Conservation (phyloP, 495 filamentous ascomycete genomes). For the Penicillium robsamsonii region DNA sequence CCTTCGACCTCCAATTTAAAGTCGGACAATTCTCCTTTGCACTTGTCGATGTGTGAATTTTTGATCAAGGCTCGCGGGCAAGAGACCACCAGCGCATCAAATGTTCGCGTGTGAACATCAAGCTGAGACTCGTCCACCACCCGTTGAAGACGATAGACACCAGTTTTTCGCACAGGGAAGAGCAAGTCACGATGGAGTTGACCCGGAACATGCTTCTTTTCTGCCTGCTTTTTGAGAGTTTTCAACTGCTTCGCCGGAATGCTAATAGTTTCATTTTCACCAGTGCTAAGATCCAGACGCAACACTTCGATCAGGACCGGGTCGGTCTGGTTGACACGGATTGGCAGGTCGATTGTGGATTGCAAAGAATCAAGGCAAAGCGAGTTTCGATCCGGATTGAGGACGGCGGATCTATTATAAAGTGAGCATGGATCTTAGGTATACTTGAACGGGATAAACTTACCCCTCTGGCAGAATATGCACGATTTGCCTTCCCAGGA, state of each 20-base stretch:
- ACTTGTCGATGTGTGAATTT: slow-evolving; percentile 62
- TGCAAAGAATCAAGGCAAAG: slow-evolving; percentile 72
- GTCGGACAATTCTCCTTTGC: slow-evolving; percentile 82
- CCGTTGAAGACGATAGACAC: slow-evolving; percentile 77
- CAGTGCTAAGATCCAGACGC: slow-evolving; percentile 78
- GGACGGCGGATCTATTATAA: slow-evolving; percentile 66
- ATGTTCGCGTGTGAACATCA: slow-evolving; percentile 73
- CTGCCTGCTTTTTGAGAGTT: slow-evolving; percentile 60
- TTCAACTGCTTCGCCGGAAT: slow-evolving; percentile 69
- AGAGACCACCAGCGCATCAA: slow-evolving; percentile 74
- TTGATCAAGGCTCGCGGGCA: slow-evolving; percentile 78
- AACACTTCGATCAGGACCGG: slow-evolving; percentile 82
- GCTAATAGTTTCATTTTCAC: slow-evolving; percentile 71
- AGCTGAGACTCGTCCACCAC: slow-evolving; percentile 91
- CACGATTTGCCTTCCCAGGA: slow-evolving; percentile 92
- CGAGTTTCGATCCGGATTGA: slow-evolving; percentile 74
- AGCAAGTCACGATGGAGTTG: slow-evolving; percentile 54
- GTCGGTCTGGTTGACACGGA: slow-evolving; percentile 87
- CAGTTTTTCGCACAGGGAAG: slow-evolving; percentile 72
- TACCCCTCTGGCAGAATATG: slow-evolving; percentile 95
- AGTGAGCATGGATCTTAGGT: slow-evolving; percentile 22
- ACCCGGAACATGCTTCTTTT: slow-evolving; percentile 46
- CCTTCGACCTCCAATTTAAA: slow-evolving; percentile 78
- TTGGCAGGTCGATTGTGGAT: slow-evolving; percentile 65
- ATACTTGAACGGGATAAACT: slow-evolving; percentile 19